Conservation (phyloP, 371 early-diverging fungal genomes). For the Fennellomyces sp. region DNA sequence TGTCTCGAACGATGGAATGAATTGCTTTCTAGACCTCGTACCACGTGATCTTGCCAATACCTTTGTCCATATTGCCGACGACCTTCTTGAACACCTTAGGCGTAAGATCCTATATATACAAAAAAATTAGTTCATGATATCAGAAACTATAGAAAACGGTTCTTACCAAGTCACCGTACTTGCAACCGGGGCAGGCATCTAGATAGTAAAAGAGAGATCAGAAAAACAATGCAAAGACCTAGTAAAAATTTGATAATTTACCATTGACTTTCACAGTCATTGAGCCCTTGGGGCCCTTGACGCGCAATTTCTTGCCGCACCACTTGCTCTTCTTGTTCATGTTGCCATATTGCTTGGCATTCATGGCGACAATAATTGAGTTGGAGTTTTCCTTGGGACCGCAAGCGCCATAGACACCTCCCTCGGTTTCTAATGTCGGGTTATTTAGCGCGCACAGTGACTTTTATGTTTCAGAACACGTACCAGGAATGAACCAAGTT, state of each 20-base stretch:
- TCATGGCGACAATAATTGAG: constrained; percentile 29
- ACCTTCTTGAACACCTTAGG: constrained; percentile 25
- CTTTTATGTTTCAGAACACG: no score
- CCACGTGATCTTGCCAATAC: constrained; percentile 27
- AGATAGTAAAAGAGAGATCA: not conserved
- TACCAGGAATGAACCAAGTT: constrained; percentile 26
- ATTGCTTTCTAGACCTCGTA: constrained; percentile 6
- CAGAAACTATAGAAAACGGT: no score
- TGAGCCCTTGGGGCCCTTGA: constrained; percentile 22
- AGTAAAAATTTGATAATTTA: not conserved
- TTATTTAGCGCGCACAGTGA: no score
- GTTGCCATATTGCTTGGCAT: constrained; percentile 25
- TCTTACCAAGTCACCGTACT: constrained; percentile 13
- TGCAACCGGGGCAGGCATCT: constrained; percentile 5
- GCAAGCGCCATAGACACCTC: constrained; percentile 28
- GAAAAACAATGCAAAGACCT: not conserved
- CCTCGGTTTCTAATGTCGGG: constrained; percentile 23
- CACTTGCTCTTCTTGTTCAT: constrained; percentile 21
- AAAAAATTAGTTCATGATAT: no score
- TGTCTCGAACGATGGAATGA: no score
- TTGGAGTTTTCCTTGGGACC: constrained; percentile 25
- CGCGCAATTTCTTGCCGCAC: constrained; percentile 25
- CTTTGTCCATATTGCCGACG: constrained; percentile 22
- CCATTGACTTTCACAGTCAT: constrained; percentile 16
- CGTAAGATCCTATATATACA: constrained; percentile 15